These are phyloP conservation scores for Hymenoscyphus fructigenus DNA, from an alignment of 2,329 filamentous ascomycete species.

Conservation along the genomic window DNA sequence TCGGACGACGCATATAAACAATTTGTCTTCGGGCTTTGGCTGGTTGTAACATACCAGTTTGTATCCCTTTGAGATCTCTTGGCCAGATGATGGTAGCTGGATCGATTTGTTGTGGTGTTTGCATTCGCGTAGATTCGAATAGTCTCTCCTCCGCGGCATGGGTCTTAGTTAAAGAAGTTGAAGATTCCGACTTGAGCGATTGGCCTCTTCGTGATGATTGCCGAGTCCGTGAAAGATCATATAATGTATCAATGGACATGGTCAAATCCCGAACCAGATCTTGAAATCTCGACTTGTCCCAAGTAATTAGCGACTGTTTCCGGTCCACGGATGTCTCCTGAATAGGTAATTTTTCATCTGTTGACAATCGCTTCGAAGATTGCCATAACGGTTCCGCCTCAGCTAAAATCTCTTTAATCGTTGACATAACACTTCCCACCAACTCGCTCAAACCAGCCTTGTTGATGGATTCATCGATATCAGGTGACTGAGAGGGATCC, in stretches of 20 bases:
- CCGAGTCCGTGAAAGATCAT: constrained; percentile 70
- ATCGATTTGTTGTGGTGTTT: constrained; percentile 60
- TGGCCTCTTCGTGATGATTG: constrained; percentile 38
- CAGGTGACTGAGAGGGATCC: constrained; percentile 64
- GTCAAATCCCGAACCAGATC: constrained; percentile 74
- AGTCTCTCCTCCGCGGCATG: constrained; percentile 37
- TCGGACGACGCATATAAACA: constrained; percentile 35
- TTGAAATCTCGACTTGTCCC: constrained; percentile 72
- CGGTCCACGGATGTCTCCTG: constrained; percentile 45
- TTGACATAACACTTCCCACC: constrained; percentile 75
- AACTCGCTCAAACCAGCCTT: constrained; percentile 74
- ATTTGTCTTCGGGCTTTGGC: constrained; percentile 39
- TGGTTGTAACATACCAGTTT: constrained; percentile 28
- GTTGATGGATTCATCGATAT: constrained; percentile 70
- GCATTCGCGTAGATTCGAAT: constrained; percentile 61
- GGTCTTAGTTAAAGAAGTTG: constrained; percentile 21
- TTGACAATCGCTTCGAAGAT: constrained; percentile 50
- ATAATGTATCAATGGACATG: constrained; percentile 75
- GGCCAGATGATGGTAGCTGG: constrained; percentile 50
- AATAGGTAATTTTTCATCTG: constrained; percentile 25
- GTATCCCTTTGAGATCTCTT: constrained; percentile 32
- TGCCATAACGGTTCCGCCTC: constrained; percentile 73
- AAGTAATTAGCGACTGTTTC: constrained; percentile 58
- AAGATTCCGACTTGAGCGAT: constrained; percentile 24
- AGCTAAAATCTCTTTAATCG: constrained; percentile 76